Evolutionary conservation across 2,329 filamentous ascomycete species (phyloP).

Genomic region (Lecanicillium sp.): DNA sequence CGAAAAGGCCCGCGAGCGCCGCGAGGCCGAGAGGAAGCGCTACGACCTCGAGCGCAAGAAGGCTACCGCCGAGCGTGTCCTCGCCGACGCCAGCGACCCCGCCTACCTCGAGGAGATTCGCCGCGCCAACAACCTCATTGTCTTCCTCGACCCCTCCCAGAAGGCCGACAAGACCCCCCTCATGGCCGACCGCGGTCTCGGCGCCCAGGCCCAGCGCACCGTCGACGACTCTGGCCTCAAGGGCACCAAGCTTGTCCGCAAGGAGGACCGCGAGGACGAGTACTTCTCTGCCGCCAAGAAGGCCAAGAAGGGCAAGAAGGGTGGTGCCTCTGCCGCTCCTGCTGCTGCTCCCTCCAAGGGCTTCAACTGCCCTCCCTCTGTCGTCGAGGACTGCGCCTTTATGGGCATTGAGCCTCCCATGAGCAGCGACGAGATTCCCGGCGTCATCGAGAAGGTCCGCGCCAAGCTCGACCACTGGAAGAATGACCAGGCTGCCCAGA

Average conservation of each 20-base stretch:
- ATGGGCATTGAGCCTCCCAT: conserved; percentile 84
- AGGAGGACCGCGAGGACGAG: conserved; percentile 81
- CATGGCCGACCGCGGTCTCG: conserved; percentile 62
- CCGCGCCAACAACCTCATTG: conserved; percentile 72
- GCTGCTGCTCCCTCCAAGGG: conserved; percentile 35
- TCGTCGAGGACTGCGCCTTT: conserved; percentile 83
- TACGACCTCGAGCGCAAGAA: conserved; percentile 66
- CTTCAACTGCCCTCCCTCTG: conserved; percentile 82
- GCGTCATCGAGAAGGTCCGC: conserved; percentile 79
- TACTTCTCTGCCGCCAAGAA: conserved; percentile 77
- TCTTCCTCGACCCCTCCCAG: conserved; percentile 78
- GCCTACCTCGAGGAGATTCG: conserved; percentile 92
- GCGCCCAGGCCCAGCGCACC: conserved; percentile 71
- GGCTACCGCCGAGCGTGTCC: conserved; percentile 66
- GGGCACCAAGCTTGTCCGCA: conserved; percentile 75
- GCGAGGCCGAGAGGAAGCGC: conserved; percentile 72
- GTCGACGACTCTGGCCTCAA: conserved; percentile 80
- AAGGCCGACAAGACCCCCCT: conserved; percentile 59
- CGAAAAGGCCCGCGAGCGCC: conserved; percentile 67
- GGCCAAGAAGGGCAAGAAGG: conserved; percentile 77
- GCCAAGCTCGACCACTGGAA: conserved; percentile 91
- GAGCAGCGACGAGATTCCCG: conserved; percentile 73
- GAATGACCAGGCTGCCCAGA: conserved; percentile 80
- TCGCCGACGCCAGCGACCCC: conserved; percentile 74
- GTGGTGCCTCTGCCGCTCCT: conserved; percentile 31